Evolutionary conservation across 2,329 filamentous ascomycete genomes (phyloP).

Genomic region (Pyrenophora seminiperda): DNA sequence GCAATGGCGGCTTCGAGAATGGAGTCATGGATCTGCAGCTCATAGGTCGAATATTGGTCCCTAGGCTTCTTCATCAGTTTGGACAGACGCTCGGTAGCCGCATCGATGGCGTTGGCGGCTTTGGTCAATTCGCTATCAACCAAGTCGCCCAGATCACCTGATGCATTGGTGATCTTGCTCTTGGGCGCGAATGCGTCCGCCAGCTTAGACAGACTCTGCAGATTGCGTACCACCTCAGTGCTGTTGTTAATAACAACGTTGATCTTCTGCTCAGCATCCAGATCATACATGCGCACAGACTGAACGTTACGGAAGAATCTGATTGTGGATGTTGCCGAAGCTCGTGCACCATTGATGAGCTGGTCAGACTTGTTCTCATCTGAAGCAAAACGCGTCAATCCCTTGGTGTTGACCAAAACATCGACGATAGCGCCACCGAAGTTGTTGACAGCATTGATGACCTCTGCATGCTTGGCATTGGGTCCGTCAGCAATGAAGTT

Average conservation of each 20-base stretch:
- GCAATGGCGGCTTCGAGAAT: constrained; percentile 92
- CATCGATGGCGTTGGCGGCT: constrained; percentile 93
- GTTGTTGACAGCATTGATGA: constrained; percentile 89
- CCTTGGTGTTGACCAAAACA: constrained; percentile 95
- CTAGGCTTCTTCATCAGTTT: constrained; percentile 97
- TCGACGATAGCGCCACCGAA: constrained; percentile 91
- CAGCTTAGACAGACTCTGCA: constrained; percentile 91
- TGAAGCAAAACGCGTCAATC: constrained; percentile 86
- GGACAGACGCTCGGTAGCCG: constrained; percentile 83
- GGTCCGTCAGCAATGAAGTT: constrained; percentile 97
- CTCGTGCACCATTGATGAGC: constrained; percentile 78
- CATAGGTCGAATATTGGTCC: constrained; percentile 93
- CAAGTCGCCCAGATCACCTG: constrained; percentile 88
- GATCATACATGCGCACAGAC: constrained; percentile 88
- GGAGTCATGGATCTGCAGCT: constrained; percentile 92
- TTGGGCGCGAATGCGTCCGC: constrained; percentile 91
- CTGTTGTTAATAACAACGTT: constrained; percentile 98
- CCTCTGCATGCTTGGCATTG: constrained; percentile 83
- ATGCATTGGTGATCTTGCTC: constrained; percentile 76
- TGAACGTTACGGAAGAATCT: constrained; percentile 94
- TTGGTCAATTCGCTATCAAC: constrained; percentile 92
- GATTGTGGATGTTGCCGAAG: constrained; percentile 84
- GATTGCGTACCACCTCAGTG: constrained; percentile 90
- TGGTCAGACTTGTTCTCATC: constrained; percentile 94
- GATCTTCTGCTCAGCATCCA: constrained; percentile 90